phyloP scores from a whole-genome alignment of 2,329 filamentous ascomycete genomes.

The Hypoxylon sp. region DNA sequence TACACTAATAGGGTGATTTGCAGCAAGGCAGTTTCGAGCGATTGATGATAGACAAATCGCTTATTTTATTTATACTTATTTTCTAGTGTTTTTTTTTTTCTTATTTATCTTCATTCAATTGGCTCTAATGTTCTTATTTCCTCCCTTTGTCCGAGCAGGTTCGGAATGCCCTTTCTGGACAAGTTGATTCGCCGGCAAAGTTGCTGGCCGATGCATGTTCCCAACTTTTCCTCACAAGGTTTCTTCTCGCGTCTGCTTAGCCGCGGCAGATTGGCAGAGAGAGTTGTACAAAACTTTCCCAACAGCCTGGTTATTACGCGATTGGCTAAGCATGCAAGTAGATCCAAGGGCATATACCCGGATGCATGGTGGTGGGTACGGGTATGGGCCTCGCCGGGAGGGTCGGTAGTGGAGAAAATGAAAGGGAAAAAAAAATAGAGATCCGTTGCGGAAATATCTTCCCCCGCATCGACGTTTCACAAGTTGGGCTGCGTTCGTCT shows the following conservation, averaged over 20 bases:
- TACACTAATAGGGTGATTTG: not conserved
- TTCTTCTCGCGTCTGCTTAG: not conserved
- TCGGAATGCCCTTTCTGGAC: not conserved
- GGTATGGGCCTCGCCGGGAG: not conserved
- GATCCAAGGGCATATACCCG: not conserved
- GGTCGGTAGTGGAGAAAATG: constrained; percentile 1
- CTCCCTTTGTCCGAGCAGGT: not conserved
- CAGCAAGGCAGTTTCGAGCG: not conserved
- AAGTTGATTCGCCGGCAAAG: not conserved
- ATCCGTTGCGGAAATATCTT: constrained; percentile 1
- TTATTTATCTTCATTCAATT: not conserved
- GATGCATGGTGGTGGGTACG: constrained; percentile 11
- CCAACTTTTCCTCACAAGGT: not conserved
- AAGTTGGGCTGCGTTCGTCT: constrained; percentile 22
- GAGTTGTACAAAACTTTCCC: constrained; percentile 6
- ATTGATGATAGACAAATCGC: not conserved
- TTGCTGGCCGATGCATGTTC: not conserved
- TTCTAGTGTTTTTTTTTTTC: not conserved
- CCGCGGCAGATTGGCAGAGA: not conserved
- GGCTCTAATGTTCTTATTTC: not conserved
- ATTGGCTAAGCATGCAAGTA: constrained; percentile 5
- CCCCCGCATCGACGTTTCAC: constrained; percentile 13
- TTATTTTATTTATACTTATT: not conserved
- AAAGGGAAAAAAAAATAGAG: not conserved
- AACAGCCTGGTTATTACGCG: constrained; percentile 11